Conservation (phyloP, 176 grass and related monocot species). For the Cocos nucifera region DNA sequence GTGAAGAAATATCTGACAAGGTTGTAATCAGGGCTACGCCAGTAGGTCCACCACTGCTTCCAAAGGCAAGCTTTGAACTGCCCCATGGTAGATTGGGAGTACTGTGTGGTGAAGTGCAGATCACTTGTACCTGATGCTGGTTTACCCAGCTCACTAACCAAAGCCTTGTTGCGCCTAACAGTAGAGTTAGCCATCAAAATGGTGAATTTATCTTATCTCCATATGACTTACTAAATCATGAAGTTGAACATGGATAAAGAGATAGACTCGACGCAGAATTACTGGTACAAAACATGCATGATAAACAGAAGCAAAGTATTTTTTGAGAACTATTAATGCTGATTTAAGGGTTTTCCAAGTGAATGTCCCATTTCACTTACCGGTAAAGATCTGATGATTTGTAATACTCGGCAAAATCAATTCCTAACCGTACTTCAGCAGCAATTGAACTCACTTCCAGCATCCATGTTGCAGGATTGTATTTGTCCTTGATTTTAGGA, state of each 20-base stretch:
- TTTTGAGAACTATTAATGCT: too few species aligned
- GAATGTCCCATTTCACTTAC: conserved; percentile 33
- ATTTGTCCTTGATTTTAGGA: conserved; percentile 86
- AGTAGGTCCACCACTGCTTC: conserved; percentile 92
- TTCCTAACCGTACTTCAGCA: conserved; percentile 69
- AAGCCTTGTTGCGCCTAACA: conserved; percentile 66
- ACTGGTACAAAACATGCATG: too few species aligned
- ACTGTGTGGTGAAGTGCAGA: conserved; percentile 84
- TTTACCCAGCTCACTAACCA: conserved; percentile 55
- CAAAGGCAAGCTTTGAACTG: conserved; percentile 97
- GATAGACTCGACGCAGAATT: too few species aligned
- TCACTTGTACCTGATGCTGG: conserved; percentile 55
- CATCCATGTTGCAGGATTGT: conserved; percentile 98
- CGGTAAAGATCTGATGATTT: conserved; percentile 60
- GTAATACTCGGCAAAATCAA: conserved; percentile 78
- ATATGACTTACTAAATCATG: background rate
- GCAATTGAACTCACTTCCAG: conserved; percentile 84
- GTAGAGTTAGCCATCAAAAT: background rate
- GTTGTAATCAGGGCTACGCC: conserved; percentile 97
- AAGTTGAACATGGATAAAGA: background rate
- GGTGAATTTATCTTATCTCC: background rate
- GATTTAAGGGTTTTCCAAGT: background rate
- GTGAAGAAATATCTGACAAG: conserved; percentile 92
- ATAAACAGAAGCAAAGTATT: too few species aligned
- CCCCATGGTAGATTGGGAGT: conserved; percentile 40